Conservation (phyloP, 2,329 filamentous ascomycete genomes). For the Aspergillus eucalypticola region DNA sequence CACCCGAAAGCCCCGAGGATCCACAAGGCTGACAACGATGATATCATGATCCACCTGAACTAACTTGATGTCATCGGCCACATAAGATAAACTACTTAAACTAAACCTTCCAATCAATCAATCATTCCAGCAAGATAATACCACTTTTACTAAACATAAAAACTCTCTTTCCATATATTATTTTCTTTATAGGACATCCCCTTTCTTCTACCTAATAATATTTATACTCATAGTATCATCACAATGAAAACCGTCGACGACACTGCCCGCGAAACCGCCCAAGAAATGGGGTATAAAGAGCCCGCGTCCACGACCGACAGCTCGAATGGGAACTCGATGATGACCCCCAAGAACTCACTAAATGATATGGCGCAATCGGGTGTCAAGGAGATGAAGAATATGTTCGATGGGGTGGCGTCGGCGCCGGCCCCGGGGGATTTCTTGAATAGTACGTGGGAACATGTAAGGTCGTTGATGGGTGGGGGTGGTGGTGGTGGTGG, state of each 20-base stretch:
- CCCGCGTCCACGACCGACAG: conserved; percentile 1
- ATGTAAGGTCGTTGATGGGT: conserved; percentile 12
- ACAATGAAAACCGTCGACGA: background rate
- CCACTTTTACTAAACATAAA: background rate
- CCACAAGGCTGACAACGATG: conserved; percentile 11
- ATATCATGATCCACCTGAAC: conserved; percentile 8
- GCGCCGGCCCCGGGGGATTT: conserved; percentile 11
- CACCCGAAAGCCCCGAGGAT: background rate
- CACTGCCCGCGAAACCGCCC: background rate
- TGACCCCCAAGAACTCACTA: conserved; percentile 1
- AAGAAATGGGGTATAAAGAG: background rate
- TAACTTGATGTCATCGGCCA: conserved; percentile 12
- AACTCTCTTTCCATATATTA: too few species aligned
- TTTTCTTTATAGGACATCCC: too few species aligned
- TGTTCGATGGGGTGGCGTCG: conserved; percentile 2
- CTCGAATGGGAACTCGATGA: background rate
- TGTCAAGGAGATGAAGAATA: conserved; percentile 15
- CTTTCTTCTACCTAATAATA: too few species aligned
- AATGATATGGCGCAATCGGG: conserved; percentile 14
- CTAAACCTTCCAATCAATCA: background rate
- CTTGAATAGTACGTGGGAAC: conserved; percentile 13
- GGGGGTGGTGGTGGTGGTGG: background rate
- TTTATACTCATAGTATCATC: too few species aligned
- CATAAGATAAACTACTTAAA: background rate
- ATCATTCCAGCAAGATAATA: background rate